Conservation (phyloP, 441 rosid species). For the Breynia disticha region DNA sequence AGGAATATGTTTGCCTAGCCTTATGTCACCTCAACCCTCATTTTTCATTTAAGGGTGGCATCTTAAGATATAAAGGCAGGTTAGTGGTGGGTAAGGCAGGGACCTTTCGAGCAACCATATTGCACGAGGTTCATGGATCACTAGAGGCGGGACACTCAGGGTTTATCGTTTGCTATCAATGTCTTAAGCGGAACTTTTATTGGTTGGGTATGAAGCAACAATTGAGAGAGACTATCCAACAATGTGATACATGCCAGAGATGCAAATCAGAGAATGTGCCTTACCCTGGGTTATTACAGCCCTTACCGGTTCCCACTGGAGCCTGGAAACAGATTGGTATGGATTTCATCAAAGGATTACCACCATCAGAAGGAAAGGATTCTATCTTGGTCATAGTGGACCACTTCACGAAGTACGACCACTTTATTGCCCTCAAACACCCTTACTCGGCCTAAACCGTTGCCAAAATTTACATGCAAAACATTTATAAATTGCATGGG, state of each 20-base stretch:
- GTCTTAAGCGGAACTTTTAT: not conserved
- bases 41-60: not conserved
- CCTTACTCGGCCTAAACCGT: not conserved
- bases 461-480: not conserved
- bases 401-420: not conserved
- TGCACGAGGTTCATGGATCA: not conserved
- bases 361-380: not conserved
- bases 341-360: conserved; percentile 1
- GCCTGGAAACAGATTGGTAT: not conserved
- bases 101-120: not conserved
- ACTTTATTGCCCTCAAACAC: not conserved
- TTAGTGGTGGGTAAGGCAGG: not conserved
- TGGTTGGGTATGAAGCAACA: not conserved
- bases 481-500: not conserved
- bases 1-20: too few relatives aligned
- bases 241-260: not conserved
- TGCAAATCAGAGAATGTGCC: not conserved
- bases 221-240: not conserved
- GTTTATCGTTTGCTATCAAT: not conserved
- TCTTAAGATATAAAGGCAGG: not conserved
- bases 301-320: not conserved
- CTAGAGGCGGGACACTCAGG: not conserved
- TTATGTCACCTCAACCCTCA: too few relatives aligned
- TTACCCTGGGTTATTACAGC: not conserved
- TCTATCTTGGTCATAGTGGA: not conserved